Base-by-base conservation (phyloP, 139 green algal species). In the Ettlia oleoabundans region DNA sequence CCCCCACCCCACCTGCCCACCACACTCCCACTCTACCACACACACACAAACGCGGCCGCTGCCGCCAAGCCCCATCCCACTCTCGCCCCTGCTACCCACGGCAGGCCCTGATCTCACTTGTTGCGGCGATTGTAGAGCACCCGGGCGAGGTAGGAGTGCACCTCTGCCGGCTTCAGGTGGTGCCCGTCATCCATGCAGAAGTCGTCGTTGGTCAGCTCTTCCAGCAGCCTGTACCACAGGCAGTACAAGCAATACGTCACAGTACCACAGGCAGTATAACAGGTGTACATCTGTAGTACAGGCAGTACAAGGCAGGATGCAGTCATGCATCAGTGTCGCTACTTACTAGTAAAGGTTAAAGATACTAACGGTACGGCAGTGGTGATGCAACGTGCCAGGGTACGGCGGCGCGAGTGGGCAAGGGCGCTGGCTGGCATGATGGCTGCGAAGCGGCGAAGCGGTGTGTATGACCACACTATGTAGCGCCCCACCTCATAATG, bases 61-160 rank as follows among this genome's bases (percentile, higher is more conserved):
- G 32, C 26, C 6, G 10, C 38, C 8, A 3, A n/a, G 4, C 38
- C 1, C 21, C 24, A 41, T 75, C 51, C 6, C 51, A 22, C 32
- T 21, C 78, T 64, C 53, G 4, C 26, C 30, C 40, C n/a, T 7
- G 22, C 26, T 38, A 1, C 18, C 65, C 58, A 63, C 51, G 18
- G 18, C 15, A 65, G 55, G 18, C 55, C 5, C 55, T 53, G 28
- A 3, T 18, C 88, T 71, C 67, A 92, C 89, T 96, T 95, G 86
- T 91, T 93, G 33, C 93, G 81, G 8, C 92, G 84, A 90, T 99
- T 99, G 92, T 99, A 99, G 84, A 99, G 92, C 9, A 99, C 97
- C 2, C 97, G 87, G 26, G 70, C 92, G 28, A 99, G 89, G 91
- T 99, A 99, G 6, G 89, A 78, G 87, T 96, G 92, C 9, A 99